Evolutionary conservation across 2,329 filamentous ascomycete genomes (phyloP).

Genomic region (Monosporascus sp.): DNA sequence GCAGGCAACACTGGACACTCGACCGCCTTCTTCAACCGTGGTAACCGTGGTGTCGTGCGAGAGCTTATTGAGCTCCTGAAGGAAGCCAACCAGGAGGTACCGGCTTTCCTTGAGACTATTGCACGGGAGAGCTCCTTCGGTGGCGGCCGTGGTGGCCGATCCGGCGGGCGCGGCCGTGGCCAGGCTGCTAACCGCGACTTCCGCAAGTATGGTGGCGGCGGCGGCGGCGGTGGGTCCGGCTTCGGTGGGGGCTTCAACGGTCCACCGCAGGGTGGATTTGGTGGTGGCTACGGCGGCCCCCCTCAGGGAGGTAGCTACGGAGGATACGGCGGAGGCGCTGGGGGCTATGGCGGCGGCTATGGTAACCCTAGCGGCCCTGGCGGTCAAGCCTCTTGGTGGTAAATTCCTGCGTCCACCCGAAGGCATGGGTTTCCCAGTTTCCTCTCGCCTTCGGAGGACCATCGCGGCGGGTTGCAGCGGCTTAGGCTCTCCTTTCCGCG

Average conservation of each 20-base stretch:
- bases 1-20: constrained; percentile 98
- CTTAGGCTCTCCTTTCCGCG: not conserved
- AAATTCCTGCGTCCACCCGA: constrained; percentile 28
- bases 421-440: constrained; percentile 12
- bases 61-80: constrained; percentile 97
- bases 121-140: constrained; percentile 87
- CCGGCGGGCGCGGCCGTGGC: constrained; percentile 70
- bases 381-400: constrained; percentile 67
- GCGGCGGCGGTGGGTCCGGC: constrained; percentile 40
- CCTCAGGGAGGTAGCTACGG: constrained; percentile 38
- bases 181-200: constrained; percentile 76
- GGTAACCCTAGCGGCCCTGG: constrained; percentile 63
- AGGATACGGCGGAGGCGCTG: constrained; percentile 31
- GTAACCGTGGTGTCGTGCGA: constrained; percentile 95
- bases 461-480: not conserved
- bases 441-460: constrained; percentile 6
- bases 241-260: constrained; percentile 34
- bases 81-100: constrained; percentile 97
- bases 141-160: constrained; percentile 54
- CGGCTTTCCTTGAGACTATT: constrained; percentile 91
- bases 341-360: constrained; percentile 49
- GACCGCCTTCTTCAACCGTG: constrained; percentile 99
- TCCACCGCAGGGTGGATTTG: constrained; percentile 28
- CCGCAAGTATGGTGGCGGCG: constrained; percentile 67
- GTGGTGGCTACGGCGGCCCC: constrained; percentile 41